Evolutionary conservation across 495 filamentous ascomycete species (phyloP).

Genomic region (Cenococcum geophilum): DNA sequence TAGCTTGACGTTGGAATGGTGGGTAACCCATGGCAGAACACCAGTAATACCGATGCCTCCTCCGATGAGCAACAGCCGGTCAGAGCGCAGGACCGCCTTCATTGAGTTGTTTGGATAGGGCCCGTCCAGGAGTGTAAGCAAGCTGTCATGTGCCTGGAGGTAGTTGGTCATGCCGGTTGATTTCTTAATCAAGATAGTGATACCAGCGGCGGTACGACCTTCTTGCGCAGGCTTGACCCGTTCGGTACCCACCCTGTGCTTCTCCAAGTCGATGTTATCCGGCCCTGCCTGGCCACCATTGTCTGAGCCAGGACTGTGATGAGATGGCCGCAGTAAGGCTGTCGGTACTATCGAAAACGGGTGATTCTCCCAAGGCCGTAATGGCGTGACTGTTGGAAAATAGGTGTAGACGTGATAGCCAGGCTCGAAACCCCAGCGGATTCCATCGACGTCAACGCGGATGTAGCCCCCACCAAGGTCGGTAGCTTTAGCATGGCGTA

Average conservation of each 20-base stretch:
- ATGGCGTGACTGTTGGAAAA: conserved; percentile 40
- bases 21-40: conserved; percentile 28
- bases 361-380: conserved; percentile 46
- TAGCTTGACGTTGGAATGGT: conserved; percentile 40
- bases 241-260: no score
- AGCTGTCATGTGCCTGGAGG: conserved; percentile 1
- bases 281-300: no score
- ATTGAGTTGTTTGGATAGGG: conserved; percentile 26
- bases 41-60: conserved; percentile 46
- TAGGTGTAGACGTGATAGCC: conserved; percentile 40
- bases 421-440: conserved; percentile 4
- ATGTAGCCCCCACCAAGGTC: conserved; percentile 35
- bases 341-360: conserved; percentile 43
- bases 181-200: conserved; percentile 20
- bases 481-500: conserved; percentile 32
- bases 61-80: conserved; percentile 39
- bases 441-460: conserved; percentile 39
- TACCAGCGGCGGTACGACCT: conserved; percentile 3
- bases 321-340: conserved; percentile 17
- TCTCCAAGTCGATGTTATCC: no score
- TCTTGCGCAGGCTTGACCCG: no score
- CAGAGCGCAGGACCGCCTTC: conserved; percentile 6
- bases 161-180: conserved; percentile 19
- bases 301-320: no score
- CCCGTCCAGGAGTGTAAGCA: conserved; percentile 26